Conservation (phyloP, 768 basidiomycete genomes). For the Boletus sp. region DNA sequence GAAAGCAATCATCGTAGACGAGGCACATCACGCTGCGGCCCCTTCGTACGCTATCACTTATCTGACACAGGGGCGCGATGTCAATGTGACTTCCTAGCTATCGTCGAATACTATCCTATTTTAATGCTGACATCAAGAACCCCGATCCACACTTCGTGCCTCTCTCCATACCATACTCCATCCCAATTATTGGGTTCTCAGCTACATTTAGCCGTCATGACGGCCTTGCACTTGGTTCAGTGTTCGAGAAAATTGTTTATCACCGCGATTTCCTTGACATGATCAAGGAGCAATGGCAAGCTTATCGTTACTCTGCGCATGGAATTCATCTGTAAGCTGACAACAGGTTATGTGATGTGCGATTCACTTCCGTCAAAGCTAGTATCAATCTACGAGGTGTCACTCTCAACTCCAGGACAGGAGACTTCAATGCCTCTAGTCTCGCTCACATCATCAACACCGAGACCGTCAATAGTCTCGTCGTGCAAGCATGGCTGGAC, state of each 20-base stretch:
- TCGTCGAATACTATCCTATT: conserved; percentile 79
- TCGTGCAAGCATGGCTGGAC: conserved; percentile 85
- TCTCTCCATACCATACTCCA: conserved; percentile 41
- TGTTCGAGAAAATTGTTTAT: conserved; percentile 91
- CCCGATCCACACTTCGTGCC: conserved; percentile 46
- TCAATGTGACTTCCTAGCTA: conserved; percentile 48
- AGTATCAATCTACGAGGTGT: conserved; percentile 69
- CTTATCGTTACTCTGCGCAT: neutral
- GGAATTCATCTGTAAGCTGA: neutral
- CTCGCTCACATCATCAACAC: conserved; percentile 85
- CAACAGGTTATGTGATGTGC: conserved; percentile 77
- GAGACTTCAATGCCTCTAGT: conserved; percentile 80
- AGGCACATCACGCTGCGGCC: conserved; percentile 94
- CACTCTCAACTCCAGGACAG: conserved; percentile 60
- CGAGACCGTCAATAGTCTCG: conserved; percentile 67
- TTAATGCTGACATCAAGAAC: conserved; percentile 62
- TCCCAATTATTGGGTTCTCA: conserved; percentile 91
- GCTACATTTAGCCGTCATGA: conserved; percentile 95
- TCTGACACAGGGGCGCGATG: neutral
- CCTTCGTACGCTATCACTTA: conserved; percentile 62
- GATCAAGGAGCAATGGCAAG: conserved; percentile 88
- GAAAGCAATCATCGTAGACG: conserved; percentile 84
- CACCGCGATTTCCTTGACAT: conserved; percentile 89
- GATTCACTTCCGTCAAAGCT: conserved; percentile 80
- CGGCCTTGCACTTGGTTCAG: conserved; percentile 80